Evolutionary conservation across 108 stramenopile species (phyloP).

Genomic region (Chaetoceros tenuissimus): DNA sequence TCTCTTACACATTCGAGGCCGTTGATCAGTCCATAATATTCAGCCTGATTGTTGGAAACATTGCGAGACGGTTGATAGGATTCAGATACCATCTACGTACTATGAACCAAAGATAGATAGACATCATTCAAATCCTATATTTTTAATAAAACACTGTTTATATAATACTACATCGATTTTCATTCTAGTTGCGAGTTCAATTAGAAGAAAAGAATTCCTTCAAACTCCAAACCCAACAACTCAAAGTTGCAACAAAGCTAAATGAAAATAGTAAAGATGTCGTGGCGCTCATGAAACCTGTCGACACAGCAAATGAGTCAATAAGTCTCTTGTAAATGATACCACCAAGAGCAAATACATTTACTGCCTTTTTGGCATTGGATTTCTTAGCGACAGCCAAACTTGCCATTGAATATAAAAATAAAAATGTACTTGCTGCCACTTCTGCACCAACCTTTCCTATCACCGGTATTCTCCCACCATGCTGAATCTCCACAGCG

Average conservation of each 20-base stretch:
- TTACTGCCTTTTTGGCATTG: not conserved
- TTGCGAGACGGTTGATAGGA: too few relatives aligned
- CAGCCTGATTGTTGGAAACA: slow-evolving; percentile 29
- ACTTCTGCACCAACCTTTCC: not conserved
- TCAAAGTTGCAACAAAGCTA: not conserved
- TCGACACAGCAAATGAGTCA: not conserved
- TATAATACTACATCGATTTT: not conserved
- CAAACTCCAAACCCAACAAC: not conserved
- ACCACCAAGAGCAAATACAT: not conserved
- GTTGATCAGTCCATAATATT: slow-evolving; percentile 18
- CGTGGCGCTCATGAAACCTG: not conserved
- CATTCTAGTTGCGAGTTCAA: not conserved
- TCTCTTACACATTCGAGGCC: slow-evolving; percentile 10
- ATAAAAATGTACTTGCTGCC: not conserved
- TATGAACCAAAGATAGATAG: too few relatives aligned
- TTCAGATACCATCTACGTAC: too few relatives aligned
- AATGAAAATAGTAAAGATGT: not conserved
- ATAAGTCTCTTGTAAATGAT: not conserved
- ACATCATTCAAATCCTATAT: too few relatives aligned
- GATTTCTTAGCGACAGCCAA: not conserved
- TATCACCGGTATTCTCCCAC: slow-evolving; percentile 2
- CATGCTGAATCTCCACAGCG: slow-evolving; percentile 9
- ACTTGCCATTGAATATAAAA: not conserved
- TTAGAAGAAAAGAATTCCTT: not conserved
- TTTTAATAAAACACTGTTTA: too few relatives aligned